A percentile compares a stretch with the other conserved stretches of the same genome.
Evolutionary conservation across 441 rosid genomes (phyloP).

Genomic region (Euphorbia celastroides): DNA sequence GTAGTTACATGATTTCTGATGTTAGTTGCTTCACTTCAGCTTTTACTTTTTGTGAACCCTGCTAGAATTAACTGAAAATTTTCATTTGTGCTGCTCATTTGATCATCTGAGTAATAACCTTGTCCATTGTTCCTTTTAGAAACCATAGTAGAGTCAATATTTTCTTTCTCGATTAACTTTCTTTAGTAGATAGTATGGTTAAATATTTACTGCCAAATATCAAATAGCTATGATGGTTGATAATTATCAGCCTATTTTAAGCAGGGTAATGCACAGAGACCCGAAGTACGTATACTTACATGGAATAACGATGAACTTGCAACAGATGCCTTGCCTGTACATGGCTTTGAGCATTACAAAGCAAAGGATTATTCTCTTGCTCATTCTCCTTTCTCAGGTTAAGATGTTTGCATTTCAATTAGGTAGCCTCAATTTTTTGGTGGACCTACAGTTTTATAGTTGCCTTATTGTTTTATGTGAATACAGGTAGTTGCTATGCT

Average conservation of each 20-base stretch:
- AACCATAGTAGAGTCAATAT: constrained; percentile 1
- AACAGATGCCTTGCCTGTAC: constrained; percentile 94
- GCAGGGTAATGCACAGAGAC: constrained; percentile 97
- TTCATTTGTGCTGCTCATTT: neutral
- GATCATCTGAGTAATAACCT: neutral
- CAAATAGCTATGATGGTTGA: neutral
- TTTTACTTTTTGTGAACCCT: neutral
- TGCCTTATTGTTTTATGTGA: constrained; percentile 21
- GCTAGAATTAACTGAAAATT: neutral
- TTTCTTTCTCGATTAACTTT: neutral
- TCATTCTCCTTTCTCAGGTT: constrained; percentile 98
- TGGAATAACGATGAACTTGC: constrained; percentile 98
- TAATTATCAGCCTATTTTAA: constrained; percentile 18
- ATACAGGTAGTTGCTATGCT: constrained; percentile 93
- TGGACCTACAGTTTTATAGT: constrained; percentile 22
- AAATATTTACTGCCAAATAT: neutral
- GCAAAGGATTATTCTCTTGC: constrained; percentile 97
- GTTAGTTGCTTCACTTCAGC: neutral
- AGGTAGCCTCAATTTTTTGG: constrained; percentile 18
- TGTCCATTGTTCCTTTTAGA: neutral
- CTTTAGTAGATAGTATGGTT: constrained; percentile 6
- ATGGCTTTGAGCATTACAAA: constrained; percentile 96
- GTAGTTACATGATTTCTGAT: neutral
- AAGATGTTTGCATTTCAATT: constrained; percentile 21
- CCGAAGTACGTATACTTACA: constrained; percentile 85